These are phyloP conservation scores for Escallonia rubra DNA, from an alignment of 129 eudicot species.

Conservation along the genomic window DNA sequence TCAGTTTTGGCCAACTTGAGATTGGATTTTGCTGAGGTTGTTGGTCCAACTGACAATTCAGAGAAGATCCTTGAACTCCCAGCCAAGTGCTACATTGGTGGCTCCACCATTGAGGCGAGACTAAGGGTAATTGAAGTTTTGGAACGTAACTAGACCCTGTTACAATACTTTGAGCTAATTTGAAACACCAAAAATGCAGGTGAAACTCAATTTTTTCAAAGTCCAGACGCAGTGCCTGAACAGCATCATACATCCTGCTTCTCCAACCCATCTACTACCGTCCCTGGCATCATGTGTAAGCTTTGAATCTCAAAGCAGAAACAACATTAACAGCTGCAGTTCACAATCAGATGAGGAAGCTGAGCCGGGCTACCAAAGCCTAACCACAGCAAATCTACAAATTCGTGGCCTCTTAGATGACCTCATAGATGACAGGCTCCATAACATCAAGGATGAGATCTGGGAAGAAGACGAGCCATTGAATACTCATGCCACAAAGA, in stretches of 20 bases:
- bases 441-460: conserved; percentile 15
- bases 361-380: conserved; percentile 34
- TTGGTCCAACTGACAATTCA: conserved; percentile 9
- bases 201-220: conserved; percentile 36
- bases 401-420: conserved; percentile 19
- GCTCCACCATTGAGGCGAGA: conserved; percentile 29
- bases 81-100: conserved; percentile 30
- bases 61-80: conserved; percentile 44
- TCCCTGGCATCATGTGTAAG: conserved; percentile 38
- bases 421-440: conserved; percentile 9
- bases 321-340: conserved; percentile 20
- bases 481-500: conserved; percentile 14
- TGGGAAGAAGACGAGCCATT: conserved; percentile 14
- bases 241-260: conserved; percentile 45
- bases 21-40: conserved; percentile 27
- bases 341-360: conserved; percentile 35
- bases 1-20: conserved; percentile 32
- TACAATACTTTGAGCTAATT: background rate
- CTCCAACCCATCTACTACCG: conserved; percentile 44
- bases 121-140: conserved; percentile 24
- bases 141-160: background rate
- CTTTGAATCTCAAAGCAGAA: conserved; percentile 32
- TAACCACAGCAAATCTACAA: conserved; percentile 21
- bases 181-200: conserved; percentile 31
- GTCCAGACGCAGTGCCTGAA: conserved; percentile 22